Evolutionary conservation across 768 basidiomycete genomes (phyloP), one percentile per base, ranked within the genome.

Genomic region (Nidula microcarpa): DNA sequence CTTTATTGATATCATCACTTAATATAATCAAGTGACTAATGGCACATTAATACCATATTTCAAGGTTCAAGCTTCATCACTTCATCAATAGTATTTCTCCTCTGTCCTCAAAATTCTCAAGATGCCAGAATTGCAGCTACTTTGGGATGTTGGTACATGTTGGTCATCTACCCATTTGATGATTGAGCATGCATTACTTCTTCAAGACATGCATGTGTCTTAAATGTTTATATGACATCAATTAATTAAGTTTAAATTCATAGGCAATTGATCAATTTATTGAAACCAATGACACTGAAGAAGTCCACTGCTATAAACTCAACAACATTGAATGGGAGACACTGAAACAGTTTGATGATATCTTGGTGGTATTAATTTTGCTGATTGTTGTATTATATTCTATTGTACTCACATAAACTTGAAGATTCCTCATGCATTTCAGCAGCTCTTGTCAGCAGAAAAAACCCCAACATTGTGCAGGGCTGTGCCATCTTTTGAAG

Each of bases 141-240:
- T 65, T 37, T 51, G 50, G 10, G 61, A 65, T 47, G 60, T 65
- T 33, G 54, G 54, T 34, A 62, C 59, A 18, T n/a, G 57, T 4
- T 66, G 65, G 65, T 64, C 60, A 5, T 66, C 62, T 30, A 66
- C 65, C n/a, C 51, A 58, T 18, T 46, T 62, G 1, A 64, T 64
- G 63, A 60, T 63, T 30, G 61, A 68, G 8, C 54, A 60, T 16
- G 65, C 57, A 30, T 45, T 67, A 33, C 39, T 59, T 30, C 58
- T 68, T 44, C 57, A 58, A 23, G 53, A 56, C 37, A 62, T 65
- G 55, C 16, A 57, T 56, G 36, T 41, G 3, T 18, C n/a, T 16
- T 18, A 10, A 10, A 16, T 47, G 4, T 41, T 41, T 11, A 41
- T 41, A 16, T 23, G 37, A 11, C 18, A 47, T 13, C 16, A 41